phyloP scores from a whole-genome alignment of 805 yeast species.

The Yamadazyma nakazawae region DNA sequence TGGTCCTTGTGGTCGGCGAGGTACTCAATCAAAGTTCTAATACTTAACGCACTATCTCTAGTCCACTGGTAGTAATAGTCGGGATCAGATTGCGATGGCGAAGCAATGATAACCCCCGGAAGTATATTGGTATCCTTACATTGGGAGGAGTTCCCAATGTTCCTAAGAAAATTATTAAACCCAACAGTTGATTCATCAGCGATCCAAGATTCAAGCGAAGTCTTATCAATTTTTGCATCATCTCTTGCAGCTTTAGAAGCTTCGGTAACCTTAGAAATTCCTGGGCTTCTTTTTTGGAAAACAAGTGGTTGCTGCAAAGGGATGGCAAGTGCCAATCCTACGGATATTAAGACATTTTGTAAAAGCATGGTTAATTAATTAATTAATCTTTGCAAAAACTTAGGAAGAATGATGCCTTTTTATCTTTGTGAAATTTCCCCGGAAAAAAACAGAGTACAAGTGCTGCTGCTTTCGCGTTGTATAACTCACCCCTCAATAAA shows the following conservation, averaged over 20 bases:
- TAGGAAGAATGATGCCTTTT: neutral
- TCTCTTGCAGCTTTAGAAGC: neutral
- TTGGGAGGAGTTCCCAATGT: slow-evolving; percentile 13
- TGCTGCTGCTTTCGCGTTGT: neutral
- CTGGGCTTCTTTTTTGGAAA: neutral
- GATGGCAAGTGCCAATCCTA: neutral
- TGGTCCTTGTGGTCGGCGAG: slow-evolving; percentile 37
- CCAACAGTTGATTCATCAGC: slow-evolving; percentile 30
- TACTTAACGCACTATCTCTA: slow-evolving; percentile 83
- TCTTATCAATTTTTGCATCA: slow-evolving; percentile 29
- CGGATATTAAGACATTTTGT: neutral
- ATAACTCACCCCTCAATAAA: neutral
- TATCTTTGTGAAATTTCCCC: neutral
- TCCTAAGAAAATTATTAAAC: slow-evolving; percentile 13
- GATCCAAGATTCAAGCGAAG: slow-evolving; percentile 50
- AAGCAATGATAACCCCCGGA: slow-evolving; percentile 76
- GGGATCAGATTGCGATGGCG: slow-evolving; percentile 70
- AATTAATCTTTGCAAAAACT: neutral
- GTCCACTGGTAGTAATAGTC: slow-evolving; percentile 89
- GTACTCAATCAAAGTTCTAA: slow-evolving; percentile 57
- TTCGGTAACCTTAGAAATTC: neutral
- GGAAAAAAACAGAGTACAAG: neutral
- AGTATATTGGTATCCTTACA: slow-evolving; percentile 30
- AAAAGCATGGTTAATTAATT: neutral
- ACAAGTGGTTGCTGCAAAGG: neutral